Evolutionary conservation across 768 basidiomycete species (phyloP).

Genomic region (Mrakia frigida): DNA sequence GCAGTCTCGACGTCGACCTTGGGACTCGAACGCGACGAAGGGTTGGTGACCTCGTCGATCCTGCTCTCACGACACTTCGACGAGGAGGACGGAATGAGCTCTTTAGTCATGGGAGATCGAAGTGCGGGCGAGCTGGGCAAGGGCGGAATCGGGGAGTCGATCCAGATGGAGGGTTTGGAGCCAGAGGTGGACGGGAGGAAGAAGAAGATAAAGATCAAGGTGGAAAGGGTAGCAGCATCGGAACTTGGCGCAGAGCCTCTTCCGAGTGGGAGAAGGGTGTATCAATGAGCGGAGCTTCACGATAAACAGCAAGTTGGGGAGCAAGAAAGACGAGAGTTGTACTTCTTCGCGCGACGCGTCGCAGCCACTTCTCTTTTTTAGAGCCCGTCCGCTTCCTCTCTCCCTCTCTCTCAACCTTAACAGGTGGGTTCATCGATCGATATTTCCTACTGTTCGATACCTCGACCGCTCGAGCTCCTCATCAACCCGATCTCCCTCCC

Average conservation of each 20-base stretch:
- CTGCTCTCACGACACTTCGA: not conserved
- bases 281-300: not conserved
- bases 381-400: no score
- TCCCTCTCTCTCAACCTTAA: no score
- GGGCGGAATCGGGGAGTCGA: not conserved
- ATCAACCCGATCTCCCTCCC: conserved; percentile 60
- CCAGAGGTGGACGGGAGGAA: not conserved
- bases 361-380: no score
- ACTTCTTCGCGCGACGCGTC: no score
- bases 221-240: not conserved
- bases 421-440: no score
- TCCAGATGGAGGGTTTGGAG: not conserved
- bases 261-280: not conserved
- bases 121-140: not conserved
- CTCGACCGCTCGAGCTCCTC: not conserved
- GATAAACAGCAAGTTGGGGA: no score
- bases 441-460: no score
- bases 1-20: not conserved
- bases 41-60: no score
- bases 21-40: no score
- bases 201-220: not conserved
- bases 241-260: not conserved
- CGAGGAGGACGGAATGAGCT: not conserved
- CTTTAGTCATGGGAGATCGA: not conserved
- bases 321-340: no score